Percentiles rank a stretch among this genome's conserved stretches.
Evolutionary conservation across 192 early-diverging fungal genomes (phyloP).

Genomic region (Coemansia sp.): DNA sequence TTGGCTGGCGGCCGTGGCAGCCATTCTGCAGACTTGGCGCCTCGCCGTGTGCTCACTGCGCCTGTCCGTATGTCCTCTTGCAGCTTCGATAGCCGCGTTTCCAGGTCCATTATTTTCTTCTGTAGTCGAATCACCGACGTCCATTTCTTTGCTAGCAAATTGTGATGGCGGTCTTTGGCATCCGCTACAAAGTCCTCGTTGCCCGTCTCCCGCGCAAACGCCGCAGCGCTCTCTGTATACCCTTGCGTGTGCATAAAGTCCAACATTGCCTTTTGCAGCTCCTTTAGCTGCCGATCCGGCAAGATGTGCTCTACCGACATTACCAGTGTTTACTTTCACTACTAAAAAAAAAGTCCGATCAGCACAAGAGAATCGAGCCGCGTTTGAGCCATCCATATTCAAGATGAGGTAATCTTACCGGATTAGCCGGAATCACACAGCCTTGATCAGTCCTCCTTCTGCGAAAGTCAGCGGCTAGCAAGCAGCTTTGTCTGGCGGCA

Average conservation of each 20-base stretch:
- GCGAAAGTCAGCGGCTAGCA: no score
- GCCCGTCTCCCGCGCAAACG: constrained; percentile 68
- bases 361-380: neutral
- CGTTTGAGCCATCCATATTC: no score
- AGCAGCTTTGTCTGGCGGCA: no score
- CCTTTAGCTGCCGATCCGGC: constrained; percentile 71
- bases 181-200: constrained; percentile 71
- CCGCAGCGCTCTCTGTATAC: constrained; percentile 63
- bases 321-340: neutral
- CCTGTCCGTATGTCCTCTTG: constrained; percentile 69
- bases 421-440: no score
- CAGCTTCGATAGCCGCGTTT: constrained; percentile 73
- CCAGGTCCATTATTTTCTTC: constrained; percentile 94
- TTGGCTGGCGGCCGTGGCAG: constrained; percentile 81
- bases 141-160: constrained; percentile 73
- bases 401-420: no score
- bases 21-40: constrained; percentile 66
- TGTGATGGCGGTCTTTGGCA: constrained; percentile 61
- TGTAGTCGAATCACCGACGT: constrained; percentile 90
- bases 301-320: constrained; percentile 44
- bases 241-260: constrained; percentile 85
- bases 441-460: no score
- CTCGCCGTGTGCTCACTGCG: constrained; percentile 40
- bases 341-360: neutral
- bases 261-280: constrained; percentile 72